Percentiles rank a stretch among this genome's conserved stretches.
These are phyloP conservation scores for Penicillium sclerotigenum DNA, from an alignment of 2,329 filamentous ascomycete genomes.

Conservation along the genomic window DNA sequence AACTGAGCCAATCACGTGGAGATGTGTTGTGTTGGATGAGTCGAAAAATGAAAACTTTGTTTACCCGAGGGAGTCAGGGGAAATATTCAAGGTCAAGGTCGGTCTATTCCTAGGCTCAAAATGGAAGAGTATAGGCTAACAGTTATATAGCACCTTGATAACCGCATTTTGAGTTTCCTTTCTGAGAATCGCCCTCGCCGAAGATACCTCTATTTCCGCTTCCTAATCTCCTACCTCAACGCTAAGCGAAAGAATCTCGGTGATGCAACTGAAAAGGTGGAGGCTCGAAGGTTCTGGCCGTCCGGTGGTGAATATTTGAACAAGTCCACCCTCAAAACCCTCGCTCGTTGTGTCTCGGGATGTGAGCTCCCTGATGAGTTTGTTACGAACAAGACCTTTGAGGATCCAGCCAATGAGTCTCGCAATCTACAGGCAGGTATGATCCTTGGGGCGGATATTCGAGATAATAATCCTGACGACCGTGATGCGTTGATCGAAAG, in stretches of 20 bases:
- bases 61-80: background rate
- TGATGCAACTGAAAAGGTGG: slow-evolving; percentile 1
- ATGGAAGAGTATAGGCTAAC: background rate
- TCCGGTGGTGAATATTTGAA: slow-evolving; percentile 8
- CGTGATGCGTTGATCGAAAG: background rate
- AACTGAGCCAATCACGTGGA: slow-evolving; percentile 8
- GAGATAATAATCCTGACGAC: background rate
- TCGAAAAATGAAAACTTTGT: slow-evolving; percentile 3
- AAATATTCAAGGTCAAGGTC: slow-evolving; percentile 8
- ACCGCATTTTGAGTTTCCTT: slow-evolving; percentile 13
- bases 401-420: background rate
- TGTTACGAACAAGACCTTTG: slow-evolving; percentile 5
- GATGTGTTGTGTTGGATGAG: slow-evolving; percentile 14
- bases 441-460: slow-evolving; percentile 1
- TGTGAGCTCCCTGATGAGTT: slow-evolving; percentile 7
- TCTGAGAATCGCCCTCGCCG: slow-evolving; percentile 15
- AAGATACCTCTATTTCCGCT: slow-evolving; percentile 23
- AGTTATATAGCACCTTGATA: slow-evolving; percentile 16
- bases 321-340: slow-evolving; percentile 7
- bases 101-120: background rate
- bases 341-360: slow-evolving; percentile 11
- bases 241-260: background rate
- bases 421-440: slow-evolving; percentile 4
- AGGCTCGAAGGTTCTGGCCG: slow-evolving; percentile 11
- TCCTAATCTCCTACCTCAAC: slow-evolving; percentile 18